Percentiles rank a stretch among this genome's conserved stretches.
phyloP scores from a whole-genome alignment of 371 early-diverging fungal species.

The Lichtheimia hyalospora region DNA sequence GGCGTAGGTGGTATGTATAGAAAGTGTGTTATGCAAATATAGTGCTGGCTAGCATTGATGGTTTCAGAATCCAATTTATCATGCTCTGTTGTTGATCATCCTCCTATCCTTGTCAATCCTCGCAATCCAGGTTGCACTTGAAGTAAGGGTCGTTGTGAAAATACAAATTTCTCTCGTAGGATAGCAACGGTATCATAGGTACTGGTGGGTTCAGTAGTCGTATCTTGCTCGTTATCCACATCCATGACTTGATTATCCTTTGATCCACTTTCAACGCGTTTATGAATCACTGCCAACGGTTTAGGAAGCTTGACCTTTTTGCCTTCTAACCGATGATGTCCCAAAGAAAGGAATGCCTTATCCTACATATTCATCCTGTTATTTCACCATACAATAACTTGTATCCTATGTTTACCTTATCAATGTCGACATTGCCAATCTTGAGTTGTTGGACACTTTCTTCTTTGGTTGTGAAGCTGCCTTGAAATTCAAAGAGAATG shows the following conservation, averaged over 20 bases:
- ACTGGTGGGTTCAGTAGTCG: conserved; percentile 1
- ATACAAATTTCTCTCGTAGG: conserved; percentile 55
- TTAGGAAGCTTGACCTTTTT: conserved; percentile 27
- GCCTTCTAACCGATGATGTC: conserved; percentile 38
- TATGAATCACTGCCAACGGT: conserved; percentile 55
- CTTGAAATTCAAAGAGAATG: conserved; percentile 55
- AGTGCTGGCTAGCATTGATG: too few relatives aligned
- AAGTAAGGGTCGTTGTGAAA: conserved; percentile 46
- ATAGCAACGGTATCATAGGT: conserved; percentile 49
- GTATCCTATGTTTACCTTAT: conserved; percentile 14
- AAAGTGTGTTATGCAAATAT: too few relatives aligned
- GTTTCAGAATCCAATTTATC: too few relatives aligned
- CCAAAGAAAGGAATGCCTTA: conserved; percentile 43
- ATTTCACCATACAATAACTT: not conserved
- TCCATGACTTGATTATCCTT: conserved; percentile 18
- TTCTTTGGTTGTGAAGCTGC: conserved; percentile 38
- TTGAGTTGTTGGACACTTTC: conserved; percentile 22
- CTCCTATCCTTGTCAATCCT: too few relatives aligned
- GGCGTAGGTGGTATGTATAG: too few relatives aligned
- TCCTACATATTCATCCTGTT: conserved; percentile 24
- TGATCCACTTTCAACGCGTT: conserved; percentile 10
- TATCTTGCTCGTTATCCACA: conserved; percentile 18
- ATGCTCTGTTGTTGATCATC: too few relatives aligned
- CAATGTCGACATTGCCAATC: conserved; percentile 40
- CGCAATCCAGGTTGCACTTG: conserved; percentile 17